A percentile compares a stretch with the other conserved stretches of the same genome.
phyloP scores from a whole-genome alignment of 768 basidiomycete species.

The Amanita subjunquillea region DNA sequence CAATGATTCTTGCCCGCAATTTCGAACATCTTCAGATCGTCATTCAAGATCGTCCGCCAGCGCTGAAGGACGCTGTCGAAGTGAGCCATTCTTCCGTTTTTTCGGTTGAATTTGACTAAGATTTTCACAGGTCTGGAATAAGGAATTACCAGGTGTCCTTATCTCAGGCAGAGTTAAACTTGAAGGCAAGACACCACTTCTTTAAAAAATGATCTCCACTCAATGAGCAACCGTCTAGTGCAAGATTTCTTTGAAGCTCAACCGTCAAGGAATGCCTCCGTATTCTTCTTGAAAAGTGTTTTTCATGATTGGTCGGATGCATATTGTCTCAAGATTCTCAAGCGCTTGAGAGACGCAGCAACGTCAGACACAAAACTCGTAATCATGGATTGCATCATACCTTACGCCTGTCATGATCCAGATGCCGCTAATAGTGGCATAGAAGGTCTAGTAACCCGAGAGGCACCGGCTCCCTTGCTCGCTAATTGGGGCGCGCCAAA shows the following conservation, averaged over 20 bases:
- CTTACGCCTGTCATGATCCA: slow-evolving; percentile 12
- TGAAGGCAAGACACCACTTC: slow-evolving; percentile 8
- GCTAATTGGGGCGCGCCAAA: slow-evolving; percentile 28
- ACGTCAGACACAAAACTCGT: slow-evolving; percentile 19
- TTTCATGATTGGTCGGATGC: slow-evolving; percentile 30
- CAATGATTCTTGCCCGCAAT: slow-evolving; percentile 12
- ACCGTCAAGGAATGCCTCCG: slow-evolving; percentile 20
- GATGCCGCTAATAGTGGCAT: slow-evolving; percentile 6
- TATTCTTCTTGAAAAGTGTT: slow-evolving; percentile 24
- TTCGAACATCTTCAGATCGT: slow-evolving; percentile 12
- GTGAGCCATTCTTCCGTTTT: background rate
- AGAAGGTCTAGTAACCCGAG: slow-evolving; percentile 12
- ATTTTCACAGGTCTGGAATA: slow-evolving; percentile 5
- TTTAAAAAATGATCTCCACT: background rate
- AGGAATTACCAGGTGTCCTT: slow-evolving; percentile 9
- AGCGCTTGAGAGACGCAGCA: slow-evolving; percentile 21
- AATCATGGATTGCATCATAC: slow-evolving; percentile 24
- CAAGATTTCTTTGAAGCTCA: slow-evolving; percentile 28
- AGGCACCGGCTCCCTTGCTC: slow-evolving; percentile 24
- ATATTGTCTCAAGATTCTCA: slow-evolving; percentile 19
- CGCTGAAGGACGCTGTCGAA: slow-evolving; percentile 8
- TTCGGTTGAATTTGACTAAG: background rate
- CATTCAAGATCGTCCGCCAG: slow-evolving; percentile 16
- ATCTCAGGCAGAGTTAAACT: slow-evolving; percentile 8
- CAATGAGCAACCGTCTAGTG: slow-evolving; percentile 6